Evolutionary conservation across 176 grass and related monocot species (phyloP), one percentile per base, ranked within the genome.

Genomic region (Oryza australiensis): DNA sequence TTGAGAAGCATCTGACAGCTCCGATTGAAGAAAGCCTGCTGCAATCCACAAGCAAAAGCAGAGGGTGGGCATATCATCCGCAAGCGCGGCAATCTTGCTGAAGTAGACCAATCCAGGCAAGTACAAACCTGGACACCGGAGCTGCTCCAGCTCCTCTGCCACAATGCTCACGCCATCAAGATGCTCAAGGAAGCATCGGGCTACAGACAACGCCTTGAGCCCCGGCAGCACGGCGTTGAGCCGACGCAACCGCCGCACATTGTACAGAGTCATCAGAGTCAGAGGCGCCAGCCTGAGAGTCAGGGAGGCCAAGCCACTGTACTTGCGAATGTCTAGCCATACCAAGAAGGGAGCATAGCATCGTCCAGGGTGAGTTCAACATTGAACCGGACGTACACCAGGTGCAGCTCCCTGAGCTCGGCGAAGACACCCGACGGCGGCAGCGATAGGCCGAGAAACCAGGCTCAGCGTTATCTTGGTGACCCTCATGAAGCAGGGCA

Each of bases 401-500:
- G 43, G 29, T 7, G 3, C 42, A 80, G n/a, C 42, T 24, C 22
- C 20, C 12, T 55, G 22, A 80, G 78, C 45, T 7, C 4, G 1
- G 9, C 12, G n/a, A 80, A 80, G 45, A 55, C 45, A 22, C 64
- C 43, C 9, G 45, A 5, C 11, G 45, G 43, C 18, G 78, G 64
- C 43, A 69, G 20, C 3, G 12, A 7, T 15, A 80, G 43, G 30
- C 11, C 28, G 55, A 69, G 78, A 38, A 68, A 69, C 7, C 12
- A 69, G 65, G 20, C 1, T 0, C 22, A 80, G 9, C 3, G 0
- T 15, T 34, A 68, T 51, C 27, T 23, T 14, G 42, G 28, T 68
- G 77, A 30, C 65, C 37, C 33, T 80, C 78, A 16, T 35, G 43
- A 80, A 80, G 78, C 64, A 80, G 3, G 45, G 65, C 43, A 80